Evolutionary conservation across 2,329 filamentous ascomycete species (phyloP), one percentile per base, ranked within the genome.

Genomic region (Epichloe gansuensis): DNA sequence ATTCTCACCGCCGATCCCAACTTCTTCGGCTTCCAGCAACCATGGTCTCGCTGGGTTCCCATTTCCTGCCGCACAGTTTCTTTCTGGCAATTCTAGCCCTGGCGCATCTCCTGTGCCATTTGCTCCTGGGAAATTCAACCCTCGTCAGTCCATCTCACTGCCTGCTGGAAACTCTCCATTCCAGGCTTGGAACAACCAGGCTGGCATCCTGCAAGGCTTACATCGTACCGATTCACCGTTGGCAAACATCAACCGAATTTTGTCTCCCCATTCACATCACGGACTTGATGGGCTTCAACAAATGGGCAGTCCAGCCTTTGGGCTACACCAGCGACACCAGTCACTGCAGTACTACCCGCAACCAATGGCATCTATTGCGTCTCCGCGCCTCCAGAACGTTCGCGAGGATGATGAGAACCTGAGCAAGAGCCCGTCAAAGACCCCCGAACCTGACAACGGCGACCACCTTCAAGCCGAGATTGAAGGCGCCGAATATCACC

Each of bases 401-500:
- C 79, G 76, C n/a, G 85, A 89, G 63, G 82, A 81, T 51, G 84
- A 87, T 23, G 84, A 87, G 53, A 65, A 67, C 1, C 55, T 54
- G 27, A 68, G 62, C 58, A 75, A 78, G 65, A 78, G 71, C 52
- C 73, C 72, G 9, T 78, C 75, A 1, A 77, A 75, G 60, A 77
- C 75, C 0, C 74, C 77, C 0, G 76, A 82, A 59, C 71, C 75
- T 9, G 52, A 71, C 45, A 69, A 75, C 50, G 67, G 70, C 46
- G 85, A 90, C 59, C 89, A 89, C 58, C 75, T 95, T 25, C 89
- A 95, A 64, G 84, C 84, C 55, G 89, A 93, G 58, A 84, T 94
- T 52, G 85, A 93, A 48, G 86, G 90, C 61, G 84, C 87, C 4
- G 87, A 95, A 60, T 91, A 93, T 62, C 87, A 91, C 60, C 68